Conservation (phyloP, 2,329 filamentous ascomycete species). For the Helotiales sp. region DNA sequence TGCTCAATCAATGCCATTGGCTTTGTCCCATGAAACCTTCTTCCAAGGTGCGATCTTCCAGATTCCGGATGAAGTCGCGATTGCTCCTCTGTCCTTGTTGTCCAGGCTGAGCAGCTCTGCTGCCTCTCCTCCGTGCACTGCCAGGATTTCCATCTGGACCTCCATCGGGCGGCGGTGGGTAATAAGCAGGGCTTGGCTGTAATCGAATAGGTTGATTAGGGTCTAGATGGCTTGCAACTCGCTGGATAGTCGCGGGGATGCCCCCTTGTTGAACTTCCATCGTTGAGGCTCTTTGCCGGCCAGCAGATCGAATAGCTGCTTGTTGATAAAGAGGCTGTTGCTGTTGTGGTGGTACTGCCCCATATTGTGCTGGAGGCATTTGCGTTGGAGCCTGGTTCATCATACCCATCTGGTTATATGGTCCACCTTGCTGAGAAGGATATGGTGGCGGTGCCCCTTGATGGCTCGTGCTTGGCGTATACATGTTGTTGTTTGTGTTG, state of each 20-base stretch:
- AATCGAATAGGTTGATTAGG: conserved; percentile 90
- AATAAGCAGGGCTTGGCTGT: conserved; percentile 95
- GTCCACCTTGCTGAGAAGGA: conserved; percentile 65
- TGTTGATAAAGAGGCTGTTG: conserved; percentile 72
- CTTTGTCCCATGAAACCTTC: conserved; percentile 80
- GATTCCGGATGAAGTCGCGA: conserved; percentile 88
- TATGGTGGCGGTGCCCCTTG: conserved; percentile 74
- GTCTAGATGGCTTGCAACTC: conserved; percentile 93
- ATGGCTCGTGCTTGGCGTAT: conserved; percentile 58
- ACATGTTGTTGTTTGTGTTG: conserved; percentile 80
- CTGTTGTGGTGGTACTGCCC: conserved; percentile 45
- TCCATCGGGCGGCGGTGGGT: conserved; percentile 87
- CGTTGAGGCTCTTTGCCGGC: conserved; percentile 87
- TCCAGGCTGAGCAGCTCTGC: conserved; percentile 63
- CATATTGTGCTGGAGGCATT: conserved; percentile 66
- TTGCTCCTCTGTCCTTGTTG: conserved; percentile 57
- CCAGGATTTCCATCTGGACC: conserved; percentile 61
- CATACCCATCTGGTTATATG: conserved; percentile 73
- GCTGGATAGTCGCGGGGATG: conserved; percentile 88
- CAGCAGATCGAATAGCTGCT: conserved; percentile 68
- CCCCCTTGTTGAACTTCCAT: conserved; percentile 95
- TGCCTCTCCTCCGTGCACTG: conserved; percentile 72
- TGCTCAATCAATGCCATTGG: conserved; percentile 62
- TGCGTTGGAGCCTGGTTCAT: conserved; percentile 61
- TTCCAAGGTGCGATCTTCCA: conserved; percentile 92